Base-by-base conservation (phyloP, 768 basidiomycete species). In the Mycena vulgaris region DNA sequence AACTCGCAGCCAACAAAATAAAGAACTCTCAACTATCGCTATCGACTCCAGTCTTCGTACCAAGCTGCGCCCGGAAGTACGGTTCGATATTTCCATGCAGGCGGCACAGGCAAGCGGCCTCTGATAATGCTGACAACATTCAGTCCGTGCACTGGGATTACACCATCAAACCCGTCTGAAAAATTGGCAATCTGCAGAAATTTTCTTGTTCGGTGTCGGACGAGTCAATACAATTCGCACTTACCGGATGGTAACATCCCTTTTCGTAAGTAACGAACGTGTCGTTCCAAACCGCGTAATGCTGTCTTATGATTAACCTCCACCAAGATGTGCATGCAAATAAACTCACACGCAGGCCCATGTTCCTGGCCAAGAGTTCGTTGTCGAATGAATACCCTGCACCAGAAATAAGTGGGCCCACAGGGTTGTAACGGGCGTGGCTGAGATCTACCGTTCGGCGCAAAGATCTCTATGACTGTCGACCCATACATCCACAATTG, bases 271-370 rank as follows among this genome's bases (percentile, higher is more conserved):
- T 81, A 27, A 87, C 78, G 70, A 80, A 84, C 77, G 87, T 87
- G 78, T 92, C 88, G 72, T 92, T 90, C 90, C 91, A 90, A 23
- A 93, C 82, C 0, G 86, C 89, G 68, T 89, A 90, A 76, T 94
- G 89, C 72, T 81, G 48, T 23, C 39, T 28, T 23, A 7, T 42
- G 51, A 52, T 56, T 16, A 69, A 52, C 31, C 31, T 47, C 21
- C 42, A 39, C 33, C 21, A 17, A 5, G 21, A 62, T 37, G 25
- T 33, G 21, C 25, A 17, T 62, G 25, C 3, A n/a, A 19, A 40
- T 14, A 4, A 31, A n/a, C 79, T 64, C 66, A 84, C 83, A 63
- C 78, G 77, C 68, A 86, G 84, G 2, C 83, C 84, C 72, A 83
- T 75, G 65, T 85, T 85, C 51, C 81, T 74, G 17, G 85, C 80